Percentiles rank a stretch among this genome's conserved stretches.
Evolutionary conservation across 805 yeast genomes (phyloP).

Genomic region (Hemisphaericaspora nanyangensis): DNA sequence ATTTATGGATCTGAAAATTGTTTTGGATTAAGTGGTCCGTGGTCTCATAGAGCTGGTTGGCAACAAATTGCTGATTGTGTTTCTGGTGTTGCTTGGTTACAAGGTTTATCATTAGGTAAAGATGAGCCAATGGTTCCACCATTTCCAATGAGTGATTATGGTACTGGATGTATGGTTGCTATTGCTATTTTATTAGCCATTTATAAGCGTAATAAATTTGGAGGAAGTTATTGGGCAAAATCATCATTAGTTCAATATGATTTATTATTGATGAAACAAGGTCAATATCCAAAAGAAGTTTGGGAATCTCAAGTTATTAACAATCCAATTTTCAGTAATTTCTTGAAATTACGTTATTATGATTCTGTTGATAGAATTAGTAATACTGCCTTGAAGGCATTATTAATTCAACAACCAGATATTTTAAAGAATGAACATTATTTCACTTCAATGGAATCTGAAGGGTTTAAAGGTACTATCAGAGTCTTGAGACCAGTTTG

Average conservation of each 20-base stretch:
- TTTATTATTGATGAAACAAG: conserved; percentile 24
- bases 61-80: conserved; percentile 35
- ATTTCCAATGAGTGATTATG: conserved; percentile 35
- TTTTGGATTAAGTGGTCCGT: conserved; percentile 28
- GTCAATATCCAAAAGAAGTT: conserved; percentile 8
- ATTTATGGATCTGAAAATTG: conserved; percentile 30
- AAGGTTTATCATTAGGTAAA: conserved; percentile 22
- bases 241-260: conserved; percentile 29
- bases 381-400: conserved; percentile 8
- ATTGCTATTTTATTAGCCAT: conserved; percentile 26
- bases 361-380: conserved; percentile 13
- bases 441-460: conserved; percentile 8
- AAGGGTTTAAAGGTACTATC: conserved; percentile 10
- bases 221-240: conserved; percentile 29
- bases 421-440: conserved; percentile 6
- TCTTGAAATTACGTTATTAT: conserved; percentile 10
- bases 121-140: conserved; percentile 33
- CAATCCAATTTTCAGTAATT: conserved; percentile 4
- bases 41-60: conserved; percentile 31
- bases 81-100: conserved; percentile 30
- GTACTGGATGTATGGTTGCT: conserved; percentile 31
- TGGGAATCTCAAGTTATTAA: conserved; percentile 8
- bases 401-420: conserved; percentile 10
- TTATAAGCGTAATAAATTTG: conserved; percentile 20
- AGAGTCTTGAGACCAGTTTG: conserved; percentile 12